phyloP scores from a whole-genome alignment of 2,329 filamentous ascomycete species.

The Penicillium sp. region DNA sequence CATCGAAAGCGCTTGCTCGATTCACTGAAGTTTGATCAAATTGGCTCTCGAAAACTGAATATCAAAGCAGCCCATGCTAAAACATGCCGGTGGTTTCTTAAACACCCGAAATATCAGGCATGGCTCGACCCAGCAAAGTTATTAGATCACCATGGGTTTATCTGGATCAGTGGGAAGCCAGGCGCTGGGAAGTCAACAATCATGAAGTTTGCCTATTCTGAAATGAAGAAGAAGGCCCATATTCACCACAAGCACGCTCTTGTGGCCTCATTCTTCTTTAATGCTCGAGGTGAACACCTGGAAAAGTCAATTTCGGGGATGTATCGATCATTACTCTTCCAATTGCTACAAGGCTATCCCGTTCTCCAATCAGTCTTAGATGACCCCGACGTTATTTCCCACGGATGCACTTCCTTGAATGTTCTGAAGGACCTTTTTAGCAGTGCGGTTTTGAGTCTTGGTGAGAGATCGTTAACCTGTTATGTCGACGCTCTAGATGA shows the following conservation, averaged over 20 bases:
- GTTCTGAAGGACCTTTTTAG: constrained; percentile 24
- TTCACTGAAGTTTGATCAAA: background rate
- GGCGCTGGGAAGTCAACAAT: constrained; percentile 44
- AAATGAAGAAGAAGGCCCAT: constrained; percentile 39
- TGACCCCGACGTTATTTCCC: constrained; percentile 4
- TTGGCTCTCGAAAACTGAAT: background rate
- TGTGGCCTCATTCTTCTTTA: constrained; percentile 35
- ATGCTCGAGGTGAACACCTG: constrained; percentile 27
- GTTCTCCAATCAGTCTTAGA: constrained; percentile 25
- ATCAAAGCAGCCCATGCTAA: background rate
- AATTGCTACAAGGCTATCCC: constrained; percentile 28
- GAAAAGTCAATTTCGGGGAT: constrained; percentile 32
- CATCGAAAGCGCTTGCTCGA: background rate
- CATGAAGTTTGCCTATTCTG: constrained; percentile 49
- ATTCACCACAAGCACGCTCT: constrained; percentile 35
- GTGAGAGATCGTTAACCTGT: constrained; percentile 28
- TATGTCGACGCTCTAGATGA: constrained; percentile 55
- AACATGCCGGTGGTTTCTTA: background rate
- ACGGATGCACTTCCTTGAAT: constrained; percentile 16
- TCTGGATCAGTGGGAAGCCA: constrained; percentile 48
- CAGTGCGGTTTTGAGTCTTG: constrained; percentile 14
- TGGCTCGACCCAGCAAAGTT: background rate
- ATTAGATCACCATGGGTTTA: constrained; percentile 31
- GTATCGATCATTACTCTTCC: constrained; percentile 33
- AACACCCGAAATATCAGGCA: background rate